Base-by-base conservation (phyloP, 139 green algal species). In the Chlorella sp. region DNA sequence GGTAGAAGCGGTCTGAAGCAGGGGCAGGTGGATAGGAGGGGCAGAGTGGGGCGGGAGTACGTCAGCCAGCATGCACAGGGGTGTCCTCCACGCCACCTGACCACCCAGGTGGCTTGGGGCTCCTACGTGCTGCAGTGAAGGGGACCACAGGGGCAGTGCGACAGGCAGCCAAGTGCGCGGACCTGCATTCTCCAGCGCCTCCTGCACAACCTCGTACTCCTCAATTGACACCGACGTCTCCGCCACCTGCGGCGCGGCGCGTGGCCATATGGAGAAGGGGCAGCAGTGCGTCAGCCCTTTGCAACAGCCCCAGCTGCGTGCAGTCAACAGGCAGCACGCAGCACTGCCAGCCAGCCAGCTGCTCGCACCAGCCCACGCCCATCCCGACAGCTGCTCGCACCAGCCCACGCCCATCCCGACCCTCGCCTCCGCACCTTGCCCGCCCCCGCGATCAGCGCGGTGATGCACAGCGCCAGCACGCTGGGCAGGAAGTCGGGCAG, bases 111-210 rank as follows among this genome's bases (percentile, higher is more conserved):
- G n/a, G n/a, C n/a, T n/a, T n/a, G n/a, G n/a, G n/a, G n/a, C n/a
- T n/a, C 44, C 3, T 36, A n/a, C 34, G 7, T 32, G 36, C 69
- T 16, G 36, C 34, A 30, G 44, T 3, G 65, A 39, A 39, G n/a
- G 11, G 65, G n/a, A 25, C 4, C 18, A n/a, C n/a, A n/a, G n/a
- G n/a, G n/a, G n/a, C n/a, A n/a, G n/a, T n/a, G n/a, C n/a, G n/a
- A n/a, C n/a, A 67, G 5, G 60, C 60, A 30, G 2, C 60, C 9
- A 3, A 67, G 60, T 23, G 23, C 41, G 9, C 63, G 36, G 55
- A 78, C 81, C 81, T 64, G 86, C 86, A 23, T 90, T 90, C 47
- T 87, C 81, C 39, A 90, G n/a, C 32, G 86, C 86, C 62, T 75
- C 76, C 30, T 63, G 75, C n/a, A 90, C 73, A 6, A 80, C 76